A percentile compares a stretch with the other conserved stretches of the same genome.
These are phyloP conservation scores for Hymenoscyphus fraxineus DNA, from an alignment of 2,329 filamentous ascomycete genomes.

Conservation along the genomic window DNA sequence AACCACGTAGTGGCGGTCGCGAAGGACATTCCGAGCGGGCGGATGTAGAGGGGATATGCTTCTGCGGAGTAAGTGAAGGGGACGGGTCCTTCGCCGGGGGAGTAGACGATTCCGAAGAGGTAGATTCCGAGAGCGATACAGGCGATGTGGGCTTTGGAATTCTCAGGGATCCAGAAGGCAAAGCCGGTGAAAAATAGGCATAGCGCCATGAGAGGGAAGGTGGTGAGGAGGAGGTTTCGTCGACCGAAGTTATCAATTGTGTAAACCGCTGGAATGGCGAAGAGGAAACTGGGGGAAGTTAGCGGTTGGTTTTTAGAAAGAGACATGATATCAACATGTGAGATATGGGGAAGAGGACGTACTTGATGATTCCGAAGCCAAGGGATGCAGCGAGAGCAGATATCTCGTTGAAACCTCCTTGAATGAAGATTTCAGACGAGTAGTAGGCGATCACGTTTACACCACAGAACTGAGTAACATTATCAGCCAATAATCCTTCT, in stretches of 20 bases:
- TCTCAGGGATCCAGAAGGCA: conserved; percentile 46
- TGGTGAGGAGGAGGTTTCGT: conserved; percentile 25
- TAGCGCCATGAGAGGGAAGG: conserved; percentile 13
- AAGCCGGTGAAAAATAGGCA: conserved; percentile 50
- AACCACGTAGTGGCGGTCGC: conserved; percentile 57
- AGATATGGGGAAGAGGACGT: background rate
- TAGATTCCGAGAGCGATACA: conserved; percentile 56
- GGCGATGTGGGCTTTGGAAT: conserved; percentile 25
- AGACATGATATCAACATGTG: too few species aligned
- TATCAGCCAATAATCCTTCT: background rate
- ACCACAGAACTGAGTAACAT: conserved; percentile 6
- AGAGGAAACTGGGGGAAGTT: conserved; percentile 44
- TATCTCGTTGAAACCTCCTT: conserved; percentile 49
- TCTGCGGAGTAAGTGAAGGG: conserved; percentile 14
- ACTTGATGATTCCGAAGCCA: conserved; percentile 60
- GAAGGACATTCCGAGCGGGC: conserved; percentile 59
- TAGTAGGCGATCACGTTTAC: conserved; percentile 53
- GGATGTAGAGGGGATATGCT: conserved; percentile 13
- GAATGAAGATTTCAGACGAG: conserved; percentile 56
- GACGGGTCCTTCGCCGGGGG: conserved; percentile 10
- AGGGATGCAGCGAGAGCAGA: conserved; percentile 56
- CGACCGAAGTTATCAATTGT: conserved; percentile 68
- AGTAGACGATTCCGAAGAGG: conserved; percentile 54
- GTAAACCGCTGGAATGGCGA: conserved; percentile 59
- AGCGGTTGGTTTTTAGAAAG: background rate